phyloP scores from a whole-genome alignment of 257 asterid species.

The Catharanthus roseus region DNA sequence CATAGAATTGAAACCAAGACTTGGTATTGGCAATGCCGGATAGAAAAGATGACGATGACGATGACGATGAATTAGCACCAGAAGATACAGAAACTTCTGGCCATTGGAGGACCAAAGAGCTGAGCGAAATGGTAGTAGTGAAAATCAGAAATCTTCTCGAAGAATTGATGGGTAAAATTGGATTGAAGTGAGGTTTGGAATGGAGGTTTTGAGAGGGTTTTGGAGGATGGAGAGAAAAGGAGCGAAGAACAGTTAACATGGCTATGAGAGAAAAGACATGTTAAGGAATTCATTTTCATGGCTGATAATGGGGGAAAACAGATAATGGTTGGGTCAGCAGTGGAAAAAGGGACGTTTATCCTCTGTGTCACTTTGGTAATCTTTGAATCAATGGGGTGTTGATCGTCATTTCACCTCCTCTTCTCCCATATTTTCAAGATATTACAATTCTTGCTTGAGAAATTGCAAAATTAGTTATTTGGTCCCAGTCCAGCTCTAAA shows the following conservation, averaged over 20 bases:
- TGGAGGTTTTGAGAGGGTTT: conserved; percentile 21
- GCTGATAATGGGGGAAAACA: conserved; percentile 6
- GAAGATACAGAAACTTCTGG: conserved; percentile 27
- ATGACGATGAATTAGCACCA: conserved; percentile 26
- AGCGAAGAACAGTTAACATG: conserved; percentile 31
- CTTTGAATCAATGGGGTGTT: background rate
- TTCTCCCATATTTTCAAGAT: too few relatives aligned
- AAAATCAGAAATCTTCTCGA: conserved; percentile 48
- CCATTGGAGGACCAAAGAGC: conserved; percentile 20
- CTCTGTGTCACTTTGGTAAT: background rate
- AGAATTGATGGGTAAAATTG: conserved; percentile 15
- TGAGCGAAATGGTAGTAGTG: conserved; percentile 35
- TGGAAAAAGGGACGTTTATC: background rate
- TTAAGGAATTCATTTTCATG: conserved; percentile 23
- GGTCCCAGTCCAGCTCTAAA: too few relatives aligned
- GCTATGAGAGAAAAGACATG: conserved; percentile 26
- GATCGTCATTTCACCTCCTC: background rate
- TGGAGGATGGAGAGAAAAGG: conserved; percentile 32
- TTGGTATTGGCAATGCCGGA: conserved; percentile 77
- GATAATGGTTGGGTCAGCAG: conserved; percentile 25
- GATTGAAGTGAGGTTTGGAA: conserved; percentile 4
- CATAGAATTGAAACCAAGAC: conserved; percentile 86
- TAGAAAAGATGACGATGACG: conserved; percentile 39
- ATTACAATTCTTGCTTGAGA: too few relatives aligned
- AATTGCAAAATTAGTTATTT: too few relatives aligned